A percentile compares a stretch with the other conserved stretches of the same genome.
Conservation (phyloP, 768 basidiomycete species). For the Collybia sordida region DNA sequence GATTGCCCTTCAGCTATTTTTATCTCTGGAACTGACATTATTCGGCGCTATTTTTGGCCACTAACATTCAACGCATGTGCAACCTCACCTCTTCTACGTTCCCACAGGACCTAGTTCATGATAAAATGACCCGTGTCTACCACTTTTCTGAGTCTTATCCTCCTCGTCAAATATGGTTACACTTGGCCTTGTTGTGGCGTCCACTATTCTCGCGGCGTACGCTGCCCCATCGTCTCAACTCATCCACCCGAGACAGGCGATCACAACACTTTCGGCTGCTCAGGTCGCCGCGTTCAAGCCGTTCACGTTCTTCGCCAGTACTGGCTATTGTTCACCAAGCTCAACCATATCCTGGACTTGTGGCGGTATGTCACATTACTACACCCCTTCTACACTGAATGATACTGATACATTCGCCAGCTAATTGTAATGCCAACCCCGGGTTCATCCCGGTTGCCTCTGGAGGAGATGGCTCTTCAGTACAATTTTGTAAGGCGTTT, state of each 20-base stretch:
- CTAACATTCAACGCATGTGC: no score
- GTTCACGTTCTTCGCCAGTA: constrained; percentile 48
- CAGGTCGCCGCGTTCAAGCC: constrained; percentile 46
- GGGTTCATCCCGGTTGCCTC: constrained; percentile 42
- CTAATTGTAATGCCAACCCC: constrained; percentile 38
- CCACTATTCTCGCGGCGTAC: constrained; percentile 3
- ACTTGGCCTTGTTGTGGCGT: constrained; percentile 2
- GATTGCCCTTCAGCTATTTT: no score
- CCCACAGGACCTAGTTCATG: no score
- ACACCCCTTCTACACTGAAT: neutral
- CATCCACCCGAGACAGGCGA: constrained; percentile 23
- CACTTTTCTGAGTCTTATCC: neutral
- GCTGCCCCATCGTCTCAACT: constrained; percentile 14
- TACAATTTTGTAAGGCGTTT: constrained; percentile 37
- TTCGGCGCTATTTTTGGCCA: no score
- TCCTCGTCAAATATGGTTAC: neutral
- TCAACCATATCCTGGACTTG: constrained; percentile 49
- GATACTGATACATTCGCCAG: constrained; percentile 16
- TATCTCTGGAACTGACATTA: no score
- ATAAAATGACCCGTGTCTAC: no score
- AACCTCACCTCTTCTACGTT: no score
- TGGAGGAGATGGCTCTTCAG: constrained; percentile 38
- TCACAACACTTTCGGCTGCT: constrained; percentile 34
- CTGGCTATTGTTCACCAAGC: constrained; percentile 49
- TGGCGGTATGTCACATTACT: constrained; percentile 37